A percentile compares a stretch with the other conserved stretches of the same genome.
Evolutionary conservation across 192 early-diverging fungal genomes (phyloP).

Genomic region (Backusella morwellensis): DNA sequence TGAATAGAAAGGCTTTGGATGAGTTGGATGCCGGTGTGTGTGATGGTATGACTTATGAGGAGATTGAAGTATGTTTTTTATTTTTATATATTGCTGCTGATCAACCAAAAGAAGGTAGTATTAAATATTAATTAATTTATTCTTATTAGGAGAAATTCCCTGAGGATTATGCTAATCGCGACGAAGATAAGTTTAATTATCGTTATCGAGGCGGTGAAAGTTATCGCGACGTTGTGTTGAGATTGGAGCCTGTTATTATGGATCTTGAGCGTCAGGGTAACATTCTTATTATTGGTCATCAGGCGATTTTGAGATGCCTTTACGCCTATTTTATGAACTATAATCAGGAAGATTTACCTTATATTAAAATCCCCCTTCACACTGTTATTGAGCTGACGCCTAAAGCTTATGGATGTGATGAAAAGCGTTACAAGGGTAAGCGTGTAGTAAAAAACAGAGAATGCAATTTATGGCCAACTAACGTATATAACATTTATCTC

Average conservation of each 20-base stretch:
- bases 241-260: constrained; percentile 98
- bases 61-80: constrained; percentile 69
- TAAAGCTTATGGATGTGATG: constrained; percentile 93
- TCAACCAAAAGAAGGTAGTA: no score
- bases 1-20: constrained; percentile 97
- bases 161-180: constrained; percentile 90
- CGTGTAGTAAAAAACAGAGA: no score
- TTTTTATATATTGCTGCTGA: no score
- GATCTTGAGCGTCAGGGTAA: constrained; percentile 97
- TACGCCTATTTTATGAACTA: constrained; percentile 98
- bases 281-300: constrained; percentile 96
- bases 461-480: not conserved
- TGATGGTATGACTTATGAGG: constrained; percentile 99
- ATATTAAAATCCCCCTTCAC: constrained; percentile 98
- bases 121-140: not conserved
- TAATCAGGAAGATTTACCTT: constrained; percentile 93
- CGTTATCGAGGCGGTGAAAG: constrained; percentile 77
- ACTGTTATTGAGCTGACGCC: constrained; percentile 96
- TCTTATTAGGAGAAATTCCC: constrained; percentile 70
- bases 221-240: constrained; percentile 93
- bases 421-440: constrained; percentile 86
- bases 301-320: constrained; percentile 95
- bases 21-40: constrained; percentile 97
- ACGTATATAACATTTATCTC: not conserved
- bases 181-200: constrained; percentile 96